Conservation (phyloP, 2,329 filamentous ascomycete species). For the Zymoseptoria brevis region DNA sequence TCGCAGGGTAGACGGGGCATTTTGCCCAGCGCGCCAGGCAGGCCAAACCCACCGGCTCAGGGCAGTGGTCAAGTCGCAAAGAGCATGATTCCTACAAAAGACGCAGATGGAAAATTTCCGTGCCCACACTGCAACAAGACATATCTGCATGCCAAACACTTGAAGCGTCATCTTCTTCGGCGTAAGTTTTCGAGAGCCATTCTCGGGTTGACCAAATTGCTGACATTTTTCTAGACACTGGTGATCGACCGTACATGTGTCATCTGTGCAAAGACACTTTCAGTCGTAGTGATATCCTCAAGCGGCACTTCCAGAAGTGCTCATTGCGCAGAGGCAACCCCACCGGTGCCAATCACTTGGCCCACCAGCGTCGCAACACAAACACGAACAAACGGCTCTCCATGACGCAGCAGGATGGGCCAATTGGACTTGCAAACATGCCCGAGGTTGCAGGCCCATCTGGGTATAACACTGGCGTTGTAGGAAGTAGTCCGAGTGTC, state of each 20-base stretch:
- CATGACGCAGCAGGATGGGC: constrained; percentile 29
- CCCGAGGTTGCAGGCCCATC: constrained; percentile 26
- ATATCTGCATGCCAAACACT: constrained; percentile 92
- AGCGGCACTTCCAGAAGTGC: constrained; percentile 99
- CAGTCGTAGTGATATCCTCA: constrained; percentile 93
- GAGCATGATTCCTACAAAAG: constrained; percentile 84
- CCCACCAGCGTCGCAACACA: constrained; percentile 51
- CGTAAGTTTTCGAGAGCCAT: constrained; percentile 57
- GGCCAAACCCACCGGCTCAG: constrained; percentile 65
- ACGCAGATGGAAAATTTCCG: constrained; percentile 95
- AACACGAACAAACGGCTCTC: constrained; percentile 37
- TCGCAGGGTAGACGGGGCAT: constrained; percentile 90
- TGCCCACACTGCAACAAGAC: constrained; percentile 98
- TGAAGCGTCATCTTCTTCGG: constrained; percentile 90
- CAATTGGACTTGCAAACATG: constrained; percentile 30
- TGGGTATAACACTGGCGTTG: constrained; percentile 24
- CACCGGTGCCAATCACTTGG: constrained; percentile 87
- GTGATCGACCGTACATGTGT: constrained; percentile 96
- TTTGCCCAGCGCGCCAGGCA: constrained; percentile 79
- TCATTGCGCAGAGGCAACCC: constrained; percentile 93
- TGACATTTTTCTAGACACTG: constrained; percentile 63
- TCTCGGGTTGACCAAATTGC: constrained; percentile 12
- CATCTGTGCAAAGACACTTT: constrained; percentile 97
- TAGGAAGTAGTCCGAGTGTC: constrained; percentile 29
- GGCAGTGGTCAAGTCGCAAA: constrained; percentile 55